Base-by-base conservation (phyloP, 2,329 filamentous ascomycete species). In the Capronia epimyces region DNA sequence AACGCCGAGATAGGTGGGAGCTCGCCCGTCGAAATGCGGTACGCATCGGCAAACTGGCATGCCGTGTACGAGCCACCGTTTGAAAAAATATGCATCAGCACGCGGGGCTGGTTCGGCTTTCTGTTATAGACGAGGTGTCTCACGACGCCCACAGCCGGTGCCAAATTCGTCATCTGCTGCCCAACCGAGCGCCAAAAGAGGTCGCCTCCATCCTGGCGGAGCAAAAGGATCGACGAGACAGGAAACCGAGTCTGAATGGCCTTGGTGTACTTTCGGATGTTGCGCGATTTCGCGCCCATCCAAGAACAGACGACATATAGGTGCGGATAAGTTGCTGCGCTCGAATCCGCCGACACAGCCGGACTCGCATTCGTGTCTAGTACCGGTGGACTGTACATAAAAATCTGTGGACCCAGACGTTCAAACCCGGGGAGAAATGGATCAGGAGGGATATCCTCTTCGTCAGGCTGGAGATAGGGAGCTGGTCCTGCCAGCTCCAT, bases 201-300 rank as follows among this genome's bases (percentile, higher is more conserved):
- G 46, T 73, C 66, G 27, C 60, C 58, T 27, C 68, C 59, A 31
- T 69, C 64, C 56, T 71, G 72, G 40, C 71, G 71, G 57, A 77
- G 59, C 21, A 80, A 66, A 24, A 80, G 65, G 45, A 80, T 72
- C 25, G 65, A 63, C 3, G 76, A 67, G 3, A 63, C 62, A 1
- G 76, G 75, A 61, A 73, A 78, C 15, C 71, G 60, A 3, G 58
- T 50, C 54, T 73, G 73, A 61, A 79, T 72, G 21, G 66, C 65
- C 3, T 67, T 59, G 22, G 75, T 67, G 61, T 79, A 80, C 58
- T 80, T 80, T 56, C 69, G 69, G 39, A 79, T 72, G 60, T 79
- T 75, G 5, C 63, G 62, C 32, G 76, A 71, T n/a, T 62, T 68
- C 8, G 77, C 76, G 39, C 69, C 72, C 69, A 78, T 76, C 77